Percentiles rank a stretch among this genome's conserved stretches.
Evolutionary conservation across 306 rosid species (phyloP).

Genomic region (Cucurbita pepo): DNA sequence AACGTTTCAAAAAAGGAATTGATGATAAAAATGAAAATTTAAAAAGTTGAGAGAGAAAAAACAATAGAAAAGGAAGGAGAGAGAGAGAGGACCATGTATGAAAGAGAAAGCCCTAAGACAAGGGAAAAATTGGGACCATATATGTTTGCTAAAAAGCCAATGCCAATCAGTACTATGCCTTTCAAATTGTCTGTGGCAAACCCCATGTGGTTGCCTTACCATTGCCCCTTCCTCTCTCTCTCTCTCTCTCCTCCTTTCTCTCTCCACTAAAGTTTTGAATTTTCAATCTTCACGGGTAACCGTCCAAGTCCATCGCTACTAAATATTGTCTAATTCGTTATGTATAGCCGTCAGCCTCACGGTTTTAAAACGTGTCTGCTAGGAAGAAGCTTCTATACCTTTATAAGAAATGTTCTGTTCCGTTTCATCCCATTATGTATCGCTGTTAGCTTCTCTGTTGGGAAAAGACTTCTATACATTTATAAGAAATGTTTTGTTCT

Average conservation of each 20-base stretch:
- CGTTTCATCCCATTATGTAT: no score
- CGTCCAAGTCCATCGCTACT: no score
- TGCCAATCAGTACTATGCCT: constrained; percentile 4
- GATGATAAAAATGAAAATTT: background rate
- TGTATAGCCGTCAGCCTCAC: no score
- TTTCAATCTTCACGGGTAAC: no score
- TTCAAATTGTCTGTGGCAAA: constrained; percentile 9
- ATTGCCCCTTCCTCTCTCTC: background rate
- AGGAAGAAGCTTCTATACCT: no score
- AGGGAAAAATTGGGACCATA: constrained; percentile 3
- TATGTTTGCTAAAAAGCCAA: constrained; percentile 13
- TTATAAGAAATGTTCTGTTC: no score
- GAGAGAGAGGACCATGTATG: constrained; percentile 23
- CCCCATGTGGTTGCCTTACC: constrained; percentile 13
- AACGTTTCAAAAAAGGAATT: background rate
- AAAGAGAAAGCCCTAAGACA: constrained; percentile 1
- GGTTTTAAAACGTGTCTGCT: no score
- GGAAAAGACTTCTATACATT: no score
- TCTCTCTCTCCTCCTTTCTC: background rate
- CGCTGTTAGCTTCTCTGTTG: no score
- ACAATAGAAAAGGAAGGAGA: constrained; percentile 15
- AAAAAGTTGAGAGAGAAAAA: constrained; percentile 6
- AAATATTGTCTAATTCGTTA: no score
- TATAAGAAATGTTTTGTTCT: no score
- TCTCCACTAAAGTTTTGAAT: background rate